These are phyloP conservation scores for Aurantiochytrium sp. DNA, from an alignment of 108 stramenopile species.

Conservation along the genomic window DNA sequence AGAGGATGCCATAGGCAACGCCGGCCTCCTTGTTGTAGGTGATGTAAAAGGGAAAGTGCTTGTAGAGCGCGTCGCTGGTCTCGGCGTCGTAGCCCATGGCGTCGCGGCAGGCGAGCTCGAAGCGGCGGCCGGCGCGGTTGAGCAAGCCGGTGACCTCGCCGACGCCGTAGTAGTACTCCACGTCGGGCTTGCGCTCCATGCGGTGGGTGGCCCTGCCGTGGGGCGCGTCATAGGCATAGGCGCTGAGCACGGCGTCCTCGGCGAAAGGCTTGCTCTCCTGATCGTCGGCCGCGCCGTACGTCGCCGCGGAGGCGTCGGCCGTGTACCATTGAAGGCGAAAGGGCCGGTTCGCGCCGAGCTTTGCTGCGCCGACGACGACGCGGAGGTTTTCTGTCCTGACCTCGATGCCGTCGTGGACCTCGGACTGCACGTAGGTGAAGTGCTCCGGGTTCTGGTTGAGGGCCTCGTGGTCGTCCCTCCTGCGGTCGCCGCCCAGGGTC, in stretches of 20 bases:
- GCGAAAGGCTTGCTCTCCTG: neutral
- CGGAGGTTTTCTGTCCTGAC: neutral
- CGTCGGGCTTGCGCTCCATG: neutral
- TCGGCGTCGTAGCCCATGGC: constrained; percentile 30
- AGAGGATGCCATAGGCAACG: constrained; percentile 23
- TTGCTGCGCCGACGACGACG: neutral
- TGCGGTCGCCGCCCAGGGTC: neutral
- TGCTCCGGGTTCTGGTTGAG: neutral
- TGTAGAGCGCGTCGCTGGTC: neutral
- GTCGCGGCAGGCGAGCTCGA: constrained; percentile 8
- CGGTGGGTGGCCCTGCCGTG: neutral
- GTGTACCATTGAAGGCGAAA: neutral
- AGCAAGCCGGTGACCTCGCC: constrained; percentile 1
- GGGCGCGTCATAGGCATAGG: neutral
- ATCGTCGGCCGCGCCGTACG: too few species aligned
- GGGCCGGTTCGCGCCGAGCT: neutral
- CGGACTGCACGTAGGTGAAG: neutral
- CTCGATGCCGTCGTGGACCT: neutral
- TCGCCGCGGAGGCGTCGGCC: too few species aligned
- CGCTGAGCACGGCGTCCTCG: neutral
- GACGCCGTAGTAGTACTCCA: constrained; percentile 15
- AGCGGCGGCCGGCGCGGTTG: constrained; percentile 13
- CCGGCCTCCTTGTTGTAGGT: neutral
- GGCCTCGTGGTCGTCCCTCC: neutral
- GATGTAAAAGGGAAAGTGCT: constrained; percentile 27